Percentiles rank a stretch among this genome's conserved stretches.
Evolutionary conservation across 2,329 filamentous ascomycete genomes (phyloP).

Genomic region (Pseudogymnoascus sp.): DNA sequence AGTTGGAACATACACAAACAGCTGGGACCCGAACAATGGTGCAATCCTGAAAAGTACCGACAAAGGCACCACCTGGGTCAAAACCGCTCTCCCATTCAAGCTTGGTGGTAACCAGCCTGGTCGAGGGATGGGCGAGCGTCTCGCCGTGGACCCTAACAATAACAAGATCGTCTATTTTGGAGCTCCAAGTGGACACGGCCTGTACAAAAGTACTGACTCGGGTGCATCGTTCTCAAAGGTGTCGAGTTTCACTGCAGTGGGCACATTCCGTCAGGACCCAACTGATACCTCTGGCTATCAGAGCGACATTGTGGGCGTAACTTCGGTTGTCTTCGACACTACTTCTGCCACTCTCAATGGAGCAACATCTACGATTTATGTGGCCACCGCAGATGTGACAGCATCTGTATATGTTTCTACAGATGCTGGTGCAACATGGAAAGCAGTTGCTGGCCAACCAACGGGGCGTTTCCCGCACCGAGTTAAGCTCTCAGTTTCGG

Average conservation of each 20-base stretch:
- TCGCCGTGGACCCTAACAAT: constrained; percentile 50
- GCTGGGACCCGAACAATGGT: constrained; percentile 49
- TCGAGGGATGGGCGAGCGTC: constrained; percentile 49
- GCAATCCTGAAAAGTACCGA: constrained; percentile 47
- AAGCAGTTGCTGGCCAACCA: constrained; percentile 42
- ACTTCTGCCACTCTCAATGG: constrained; percentile 39
- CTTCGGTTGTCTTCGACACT: constrained; percentile 48
- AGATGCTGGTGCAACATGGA: constrained; percentile 47
- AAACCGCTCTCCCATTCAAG: constrained; percentile 46
- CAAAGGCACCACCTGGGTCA: constrained; percentile 43
- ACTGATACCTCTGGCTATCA: constrained; percentile 38
- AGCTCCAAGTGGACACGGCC: constrained; percentile 48
- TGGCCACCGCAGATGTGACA: constrained; percentile 47
- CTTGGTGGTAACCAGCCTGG: constrained; percentile 56
- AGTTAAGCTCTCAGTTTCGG: constrained; percentile 39
- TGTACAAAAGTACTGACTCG: constrained; percentile 50
- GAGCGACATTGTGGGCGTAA: constrained; percentile 39
- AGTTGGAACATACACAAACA: constrained; percentile 51
- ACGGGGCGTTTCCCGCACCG: constrained; percentile 46
- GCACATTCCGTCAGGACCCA: constrained; percentile 40
- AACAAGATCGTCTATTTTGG: constrained; percentile 51
- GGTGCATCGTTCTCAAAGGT: constrained; percentile 48
- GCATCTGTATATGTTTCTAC: constrained; percentile 46
- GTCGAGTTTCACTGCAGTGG: constrained; percentile 41
- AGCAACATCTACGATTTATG: constrained; percentile 48